Evolutionary conservation across 169 alveolate genomes (phyloP).

Genomic region (Besnoitia besnoiti): DNA sequence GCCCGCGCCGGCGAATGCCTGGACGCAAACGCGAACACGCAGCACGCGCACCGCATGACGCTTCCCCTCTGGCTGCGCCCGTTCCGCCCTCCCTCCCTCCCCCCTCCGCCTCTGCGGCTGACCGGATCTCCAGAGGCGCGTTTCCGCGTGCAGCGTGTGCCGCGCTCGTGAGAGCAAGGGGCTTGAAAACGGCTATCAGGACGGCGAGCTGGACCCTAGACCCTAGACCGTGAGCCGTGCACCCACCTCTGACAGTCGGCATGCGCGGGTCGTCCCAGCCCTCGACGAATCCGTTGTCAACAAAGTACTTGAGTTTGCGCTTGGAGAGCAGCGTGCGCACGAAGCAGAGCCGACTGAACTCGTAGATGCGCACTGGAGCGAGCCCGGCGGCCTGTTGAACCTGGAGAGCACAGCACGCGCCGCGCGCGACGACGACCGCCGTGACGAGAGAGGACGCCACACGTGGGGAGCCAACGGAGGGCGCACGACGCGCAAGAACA

Average conservation of each 20-base stretch:
- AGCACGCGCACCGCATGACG: conserved; percentile 98
- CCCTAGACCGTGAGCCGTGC: background rate
- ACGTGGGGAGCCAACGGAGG: too few species aligned
- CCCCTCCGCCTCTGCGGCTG: too few species aligned
- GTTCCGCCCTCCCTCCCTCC: conserved; percentile 77
- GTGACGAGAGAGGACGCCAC: too few species aligned
- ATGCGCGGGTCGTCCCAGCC: conserved; percentile 99
- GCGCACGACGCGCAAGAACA: too few species aligned
- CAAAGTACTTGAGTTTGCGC: conserved; percentile 96
- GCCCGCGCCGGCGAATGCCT: conserved; percentile 98
- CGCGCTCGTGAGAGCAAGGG: too few species aligned
- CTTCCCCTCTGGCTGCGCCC: conserved; percentile 92
- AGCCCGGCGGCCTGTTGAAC: conserved; percentile 66
- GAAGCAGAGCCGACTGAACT: conserved; percentile 93
- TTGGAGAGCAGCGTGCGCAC: conserved; percentile 95
- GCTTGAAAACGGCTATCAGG: too few species aligned
- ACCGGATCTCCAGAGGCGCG: too few species aligned
- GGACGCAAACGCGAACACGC: conserved; percentile 83
- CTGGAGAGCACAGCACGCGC: too few species aligned
- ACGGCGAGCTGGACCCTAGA: too few species aligned
- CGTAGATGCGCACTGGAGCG: conserved; percentile 82
- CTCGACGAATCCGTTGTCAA: conserved; percentile 87
- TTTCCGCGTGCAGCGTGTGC: background rate
- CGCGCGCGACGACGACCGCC: too few species aligned
- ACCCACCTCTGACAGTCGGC: conserved; percentile 97